Conservation (phyloP, 345 rosid genomes). For the Barbarea vulgaris region DNA sequence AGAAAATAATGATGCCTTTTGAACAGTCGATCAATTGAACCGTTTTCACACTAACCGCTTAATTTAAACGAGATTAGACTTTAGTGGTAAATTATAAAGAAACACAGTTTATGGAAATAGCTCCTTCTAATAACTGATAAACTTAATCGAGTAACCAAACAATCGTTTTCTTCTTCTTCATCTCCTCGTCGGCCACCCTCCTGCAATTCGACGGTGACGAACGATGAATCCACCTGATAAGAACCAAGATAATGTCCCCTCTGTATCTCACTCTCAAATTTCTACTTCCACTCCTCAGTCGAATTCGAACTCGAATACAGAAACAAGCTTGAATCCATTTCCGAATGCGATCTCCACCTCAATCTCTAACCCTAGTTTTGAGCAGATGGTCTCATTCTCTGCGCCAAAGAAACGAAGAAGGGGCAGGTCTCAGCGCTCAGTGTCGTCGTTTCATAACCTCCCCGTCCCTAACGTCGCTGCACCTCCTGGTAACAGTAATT, state of each 20-base stretch:
- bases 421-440: slow-evolving; percentile 74
- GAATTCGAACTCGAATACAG: slow-evolving; percentile 43
- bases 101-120: neutral
- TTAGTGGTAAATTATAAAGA: too few species aligned
- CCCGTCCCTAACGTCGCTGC: slow-evolving; percentile 31
- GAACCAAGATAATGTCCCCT: slow-evolving; percentile 44
- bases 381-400: slow-evolving; percentile 60
- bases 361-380: slow-evolving; percentile 39
- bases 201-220: slow-evolving; percentile 23
- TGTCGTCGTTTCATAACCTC: slow-evolving; percentile 49
- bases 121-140: neutral
- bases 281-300: slow-evolving; percentile 46
- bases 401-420: slow-evolving; percentile 86
- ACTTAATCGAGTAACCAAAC: slow-evolving; percentile 36
- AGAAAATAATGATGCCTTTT: too few species aligned
- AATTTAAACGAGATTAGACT: too few species aligned
- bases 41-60: too few species aligned
- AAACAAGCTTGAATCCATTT: slow-evolving; percentile 28
- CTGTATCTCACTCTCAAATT: slow-evolving; percentile 47
- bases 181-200: slow-evolving; percentile 5
- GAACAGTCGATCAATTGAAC: too few species aligned
- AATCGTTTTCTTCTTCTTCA: slow-evolving; percentile 20
- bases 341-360: slow-evolving; percentile 33
- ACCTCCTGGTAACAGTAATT: slow-evolving; percentile 9
- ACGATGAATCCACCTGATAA: slow-evolving; percentile 53